phyloP scores from a whole-genome alignment of 1,284 basidiomycete species.

The Schizophyllum commune region DNA sequence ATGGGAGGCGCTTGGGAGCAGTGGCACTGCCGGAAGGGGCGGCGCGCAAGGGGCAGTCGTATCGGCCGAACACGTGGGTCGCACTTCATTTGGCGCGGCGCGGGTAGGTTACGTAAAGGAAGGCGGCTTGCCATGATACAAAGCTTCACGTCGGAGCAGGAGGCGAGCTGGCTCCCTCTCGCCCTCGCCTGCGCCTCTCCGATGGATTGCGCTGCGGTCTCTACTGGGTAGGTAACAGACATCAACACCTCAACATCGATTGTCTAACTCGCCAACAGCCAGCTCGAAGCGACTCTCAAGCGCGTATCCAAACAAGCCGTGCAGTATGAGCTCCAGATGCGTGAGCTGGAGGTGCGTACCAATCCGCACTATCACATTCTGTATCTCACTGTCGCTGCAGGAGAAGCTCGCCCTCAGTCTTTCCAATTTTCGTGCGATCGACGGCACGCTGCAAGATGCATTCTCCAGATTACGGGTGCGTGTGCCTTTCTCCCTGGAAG shows the following conservation, averaged over 20 bases:
- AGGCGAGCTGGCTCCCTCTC: not conserved
- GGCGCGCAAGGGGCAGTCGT: not conserved
- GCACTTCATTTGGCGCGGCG: not conserved
- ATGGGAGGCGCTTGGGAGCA: not conserved
- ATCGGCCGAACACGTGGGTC: not conserved
- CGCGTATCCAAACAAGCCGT: slow-evolving; percentile 42
- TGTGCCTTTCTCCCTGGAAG: slow-evolving; percentile 1
- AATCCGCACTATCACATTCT: slow-evolving; percentile 1
- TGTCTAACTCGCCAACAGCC: slow-evolving; percentile 17
- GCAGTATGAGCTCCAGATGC: slow-evolving; percentile 56
- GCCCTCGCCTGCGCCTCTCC: not conserved
- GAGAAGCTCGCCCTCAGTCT: slow-evolving; percentile 56
- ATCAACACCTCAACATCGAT: not conserved
- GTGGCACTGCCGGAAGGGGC: not conserved
- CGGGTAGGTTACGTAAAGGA: not conserved
- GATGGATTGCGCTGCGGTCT: not conserved
- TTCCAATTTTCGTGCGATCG: slow-evolving; percentile 64
- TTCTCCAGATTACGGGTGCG: slow-evolving; percentile 49
- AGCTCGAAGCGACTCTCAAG: slow-evolving; percentile 39
- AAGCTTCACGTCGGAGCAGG: not conserved
- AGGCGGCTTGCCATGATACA: not conserved
- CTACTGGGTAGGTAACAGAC: not conserved
- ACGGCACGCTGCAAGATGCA: slow-evolving; percentile 56
- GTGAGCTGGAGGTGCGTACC: slow-evolving; percentile 53
- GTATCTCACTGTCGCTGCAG: slow-evolving; percentile 25